Evolutionary conservation across 495 filamentous ascomycete species (phyloP).

Genomic region (Amorphotheca resinae): DNA sequence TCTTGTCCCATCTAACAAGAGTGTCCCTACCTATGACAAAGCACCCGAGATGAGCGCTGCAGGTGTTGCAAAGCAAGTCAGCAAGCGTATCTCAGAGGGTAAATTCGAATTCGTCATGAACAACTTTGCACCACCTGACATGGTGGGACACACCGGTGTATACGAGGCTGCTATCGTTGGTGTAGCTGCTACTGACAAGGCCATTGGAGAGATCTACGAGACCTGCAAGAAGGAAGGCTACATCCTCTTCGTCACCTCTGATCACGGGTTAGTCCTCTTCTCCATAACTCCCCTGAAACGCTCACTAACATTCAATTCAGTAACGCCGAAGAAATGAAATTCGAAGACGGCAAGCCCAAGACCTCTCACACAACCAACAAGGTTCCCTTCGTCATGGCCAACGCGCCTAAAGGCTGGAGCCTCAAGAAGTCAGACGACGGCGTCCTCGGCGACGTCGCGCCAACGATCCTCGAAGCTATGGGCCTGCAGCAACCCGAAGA

Average conservation of each 20-base stretch:
- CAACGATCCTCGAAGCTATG: slow-evolving; percentile 82
- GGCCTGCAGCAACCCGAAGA: slow-evolving; percentile 78
- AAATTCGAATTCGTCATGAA: slow-evolving; percentile 97
- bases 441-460: slow-evolving; percentile 91
- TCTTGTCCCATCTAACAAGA: slow-evolving; percentile 49
- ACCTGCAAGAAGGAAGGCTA: slow-evolving; percentile 87
- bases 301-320: slow-evolving; percentile 21
- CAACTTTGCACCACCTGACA: slow-evolving; percentile 98
- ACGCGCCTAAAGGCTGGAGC: slow-evolving; percentile 81
- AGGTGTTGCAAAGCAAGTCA: slow-evolving; percentile 74
- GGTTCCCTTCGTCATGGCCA: slow-evolving; percentile 96
- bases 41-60: slow-evolving; percentile 94
- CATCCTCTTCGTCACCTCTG: slow-evolving; percentile 83
- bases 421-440: slow-evolving; percentile 65
- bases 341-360: slow-evolving; percentile 86
- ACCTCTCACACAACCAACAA: slow-evolving; percentile 96
- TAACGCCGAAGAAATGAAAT: slow-evolving; percentile 99
- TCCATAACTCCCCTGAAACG: neutral
- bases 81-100: slow-evolving; percentile 65
- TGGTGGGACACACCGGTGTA: slow-evolving; percentile 97
- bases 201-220: slow-evolving; percentile 84
- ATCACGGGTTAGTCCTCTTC: slow-evolving; percentile 59
- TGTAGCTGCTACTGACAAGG: slow-evolving; percentile 75
- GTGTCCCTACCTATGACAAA: slow-evolving; percentile 90
- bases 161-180: slow-evolving; percentile 91